Base-by-base conservation (phyloP, 2,329 filamentous ascomycete species). In the Pyrenochaeta sp. region DNA sequence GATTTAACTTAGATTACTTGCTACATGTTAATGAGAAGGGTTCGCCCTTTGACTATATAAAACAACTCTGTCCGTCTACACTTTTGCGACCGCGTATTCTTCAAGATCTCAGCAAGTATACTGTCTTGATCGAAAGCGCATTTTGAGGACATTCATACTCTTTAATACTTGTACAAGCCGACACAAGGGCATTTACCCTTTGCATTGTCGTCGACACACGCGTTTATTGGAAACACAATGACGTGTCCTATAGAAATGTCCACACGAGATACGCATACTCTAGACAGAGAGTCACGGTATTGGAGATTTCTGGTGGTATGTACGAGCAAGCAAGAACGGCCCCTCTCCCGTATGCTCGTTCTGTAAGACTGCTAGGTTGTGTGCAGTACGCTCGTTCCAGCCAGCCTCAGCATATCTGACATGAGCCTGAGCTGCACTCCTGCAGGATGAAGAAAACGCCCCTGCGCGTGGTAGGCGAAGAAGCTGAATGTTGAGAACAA, bases 1-100 rank as follows among this genome's bases (percentile, higher is more conserved):
- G 46, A 55, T 61, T 60, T 54, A 44, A 22, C 34, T 62, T 65
- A 44, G 53, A 53, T n/a, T 43, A 12, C 19, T 56, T 40, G 25
- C 13, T 28, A 8, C 24, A 34, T 37, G 8, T 43, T 30, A 30
- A 28, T 15, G 46, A 9, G 12, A 36, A 10, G 27, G 47, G 55
- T 44, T 48, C 52, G 9, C 51, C 58, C 48, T 22, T 36, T 34
- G 12, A 13, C 15, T 19, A n/a, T 37, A 40, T 25, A 37, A 49
- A 36, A 27, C 48, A 43, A 25, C 32, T 5, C n/a, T 49, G 10
- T 22, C 25, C 15, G 27, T 48, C 8, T 19, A 39, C 15, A 19
- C 36, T 39, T 13, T 10, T 19, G 13, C n/a, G 36, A 5, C 4
- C 5, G 3, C 3, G 32, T 9, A 36, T 12, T 15, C 32, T 36